Percentiles rank a stretch among this genome's conserved stretches.
Evolutionary conservation across 176 grass and related monocot species (phyloP).

Genomic region (Puccinellia tenuiflora): DNA sequence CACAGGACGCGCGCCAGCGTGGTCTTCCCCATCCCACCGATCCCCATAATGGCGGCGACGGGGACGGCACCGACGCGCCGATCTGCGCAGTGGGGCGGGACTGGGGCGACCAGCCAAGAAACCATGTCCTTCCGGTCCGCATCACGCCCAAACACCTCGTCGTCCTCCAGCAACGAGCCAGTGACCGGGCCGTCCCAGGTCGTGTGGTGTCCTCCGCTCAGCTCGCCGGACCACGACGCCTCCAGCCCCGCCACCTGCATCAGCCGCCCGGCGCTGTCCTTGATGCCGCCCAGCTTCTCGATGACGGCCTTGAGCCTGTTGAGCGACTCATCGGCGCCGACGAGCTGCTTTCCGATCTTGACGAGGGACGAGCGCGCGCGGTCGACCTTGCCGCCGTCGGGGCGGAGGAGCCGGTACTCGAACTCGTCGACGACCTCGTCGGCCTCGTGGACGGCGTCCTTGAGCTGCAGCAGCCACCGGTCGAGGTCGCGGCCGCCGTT

Average conservation of each 20-base stretch:
- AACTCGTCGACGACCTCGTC: conserved; percentile 46
- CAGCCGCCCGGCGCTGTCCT: neutral
- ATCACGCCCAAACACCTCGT: conserved; percentile 31
- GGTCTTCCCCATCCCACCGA: conserved; percentile 46
- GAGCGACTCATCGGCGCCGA: conserved; percentile 25
- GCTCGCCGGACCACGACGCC: neutral
- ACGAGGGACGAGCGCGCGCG: neutral
- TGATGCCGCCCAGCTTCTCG: neutral
- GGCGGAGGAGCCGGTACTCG: neutral
- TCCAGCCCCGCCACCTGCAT: neutral
- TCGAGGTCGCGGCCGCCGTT: neutral
- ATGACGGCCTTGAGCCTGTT: conserved; percentile 31
- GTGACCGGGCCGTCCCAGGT: neutral
- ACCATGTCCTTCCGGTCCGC: conserved; percentile 13
- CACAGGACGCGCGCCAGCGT: conserved; percentile 28
- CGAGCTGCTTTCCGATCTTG: neutral
- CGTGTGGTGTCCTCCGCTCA: neutral
- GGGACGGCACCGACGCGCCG: conserved; percentile 6
- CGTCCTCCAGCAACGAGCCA: neutral
- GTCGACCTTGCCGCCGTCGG: neutral
- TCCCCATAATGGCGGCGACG: conserved; percentile 14
- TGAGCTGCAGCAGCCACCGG: conserved; percentile 30
- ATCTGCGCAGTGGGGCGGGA: neutral
- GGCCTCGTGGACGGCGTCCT: conserved; percentile 38
- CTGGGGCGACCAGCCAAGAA: neutral